Base-by-base conservation (phyloP, 495 filamentous ascomycete species). In the Penicillium parvum region DNA sequence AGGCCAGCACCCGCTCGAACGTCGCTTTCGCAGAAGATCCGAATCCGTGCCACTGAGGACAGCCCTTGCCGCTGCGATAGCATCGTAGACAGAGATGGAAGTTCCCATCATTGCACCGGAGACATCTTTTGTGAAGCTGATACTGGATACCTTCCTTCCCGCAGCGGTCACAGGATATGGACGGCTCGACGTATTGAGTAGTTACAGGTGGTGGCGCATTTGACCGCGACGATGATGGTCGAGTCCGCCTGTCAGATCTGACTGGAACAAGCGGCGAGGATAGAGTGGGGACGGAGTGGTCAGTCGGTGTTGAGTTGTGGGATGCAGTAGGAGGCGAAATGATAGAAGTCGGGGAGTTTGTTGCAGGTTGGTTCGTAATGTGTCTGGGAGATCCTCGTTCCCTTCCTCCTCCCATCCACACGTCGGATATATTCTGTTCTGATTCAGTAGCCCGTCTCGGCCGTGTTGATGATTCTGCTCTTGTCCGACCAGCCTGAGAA, bases 31-130 rank as follows among this genome's bases (percentile, higher is more conserved):
- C 85, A 7, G 74, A 73, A 42, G 75, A 55, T 17, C 81, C 81
- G 58, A 92, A 92, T 8, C 88, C 87, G 42, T 75, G 83, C 85
- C 86, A 92, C 47, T 85, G 71, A 3, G 79, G 69, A 61, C 89
- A 95, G 16, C 89, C 88, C 53, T 72, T 73, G n/a, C 80, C 78
- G 19, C 58, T 37, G 22, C 86, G 81, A 61, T 87, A 95, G 66
- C 90, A 96, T 47, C 72, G 73, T 2, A 85, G 64, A 53, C 90
- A 96, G 14, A 95, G 69, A 57, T 89, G 82, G 68, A 77, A 91
- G 17, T 74, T 64, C 2, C 86, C 87, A n/a, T 71, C 57, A 27
- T 74, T 70, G 63, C 90, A 95, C 30, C 68, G 63, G 5, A 64
- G 51, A 63, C 90, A 96, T 58, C 82, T 81, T 62, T 85, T 88